Conservation (phyloP, 495 filamentous ascomycete genomes). For the Xylaria venustula region DNA sequence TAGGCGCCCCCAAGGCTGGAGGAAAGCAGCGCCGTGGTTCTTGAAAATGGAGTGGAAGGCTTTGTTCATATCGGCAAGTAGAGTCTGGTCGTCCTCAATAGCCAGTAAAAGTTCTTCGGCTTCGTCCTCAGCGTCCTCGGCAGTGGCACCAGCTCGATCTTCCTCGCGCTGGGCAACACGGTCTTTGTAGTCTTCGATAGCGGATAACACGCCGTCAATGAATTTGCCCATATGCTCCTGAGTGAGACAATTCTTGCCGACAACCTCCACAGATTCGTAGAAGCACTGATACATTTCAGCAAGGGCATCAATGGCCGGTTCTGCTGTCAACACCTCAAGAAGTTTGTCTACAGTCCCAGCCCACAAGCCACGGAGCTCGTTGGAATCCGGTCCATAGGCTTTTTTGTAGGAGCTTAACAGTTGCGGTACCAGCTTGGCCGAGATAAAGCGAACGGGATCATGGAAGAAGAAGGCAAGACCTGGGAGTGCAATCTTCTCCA, state of each 20-base stretch:
- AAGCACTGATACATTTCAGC: slow-evolving; percentile 99
- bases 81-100: slow-evolving; percentile 94
- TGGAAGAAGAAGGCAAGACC: slow-evolving; percentile 99
- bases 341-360: slow-evolving; percentile 81
- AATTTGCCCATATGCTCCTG: slow-evolving; percentile 78
- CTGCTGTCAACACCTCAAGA: slow-evolving; percentile 89
- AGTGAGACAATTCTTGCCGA: slow-evolving; percentile 79
- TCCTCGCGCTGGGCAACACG: slow-evolving; percentile 78
- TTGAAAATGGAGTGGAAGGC: slow-evolving; percentile 99
- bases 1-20: slow-evolving; percentile 82
- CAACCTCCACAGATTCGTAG: slow-evolving; percentile 95
- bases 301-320: slow-evolving; percentile 93
- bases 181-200: slow-evolving; percentile 86
- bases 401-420: slow-evolving; percentile 93
- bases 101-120: slow-evolving; percentile 79
- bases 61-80: slow-evolving; percentile 99
- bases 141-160: slow-evolving; percentile 64
- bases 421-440: slow-evolving; percentile 91
- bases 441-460: slow-evolving; percentile 92
- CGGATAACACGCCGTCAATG: slow-evolving; percentile 76
- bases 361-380: slow-evolving; percentile 78
- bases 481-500: slow-evolving; percentile 94
- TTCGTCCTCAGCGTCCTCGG: slow-evolving; percentile 83
- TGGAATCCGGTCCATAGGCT: slow-evolving; percentile 73
- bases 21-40: slow-evolving; percentile 81